Conservation (phyloP, 331 rosid genomes). For the Arachis monticola region DNA sequence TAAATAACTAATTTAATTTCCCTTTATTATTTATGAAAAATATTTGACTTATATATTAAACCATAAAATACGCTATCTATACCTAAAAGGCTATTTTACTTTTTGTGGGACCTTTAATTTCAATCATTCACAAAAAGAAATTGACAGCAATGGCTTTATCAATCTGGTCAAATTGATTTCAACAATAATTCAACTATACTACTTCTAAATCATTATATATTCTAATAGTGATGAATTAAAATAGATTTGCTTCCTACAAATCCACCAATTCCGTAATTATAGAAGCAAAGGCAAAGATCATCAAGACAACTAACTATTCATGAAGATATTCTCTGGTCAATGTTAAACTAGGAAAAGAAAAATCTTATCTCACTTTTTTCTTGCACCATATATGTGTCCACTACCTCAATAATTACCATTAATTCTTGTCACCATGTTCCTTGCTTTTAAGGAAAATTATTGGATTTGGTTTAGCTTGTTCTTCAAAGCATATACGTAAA, state of each 20-base stretch:
- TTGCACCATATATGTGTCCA: neutral
- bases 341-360: neutral
- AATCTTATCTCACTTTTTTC: neutral
- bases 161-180: neutral
- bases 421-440: conserved; percentile 29
- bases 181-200: neutral
- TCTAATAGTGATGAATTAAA: neutral
- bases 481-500: conserved; percentile 18
- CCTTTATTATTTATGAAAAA: too few relatives aligned
- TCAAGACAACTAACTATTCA: neutral
- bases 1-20: too few relatives aligned
- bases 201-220: neutral
- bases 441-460: conserved; percentile 29
- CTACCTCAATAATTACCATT: neutral
- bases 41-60: too few relatives aligned
- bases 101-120: neutral
- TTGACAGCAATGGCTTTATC: neutral
- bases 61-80: too few relatives aligned
- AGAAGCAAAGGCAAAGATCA: neutral
- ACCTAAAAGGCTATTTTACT: neutral
- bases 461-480: conserved; percentile 27
- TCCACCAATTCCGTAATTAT: neutral
- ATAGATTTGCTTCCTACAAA: neutral
- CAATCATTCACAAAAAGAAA: neutral
- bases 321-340: conserved; percentile 15